These are phyloP conservation scores for Metroxylon sagu DNA, from an alignment of 176 grass and related monocot genomes.

Conservation along the genomic window DNA sequence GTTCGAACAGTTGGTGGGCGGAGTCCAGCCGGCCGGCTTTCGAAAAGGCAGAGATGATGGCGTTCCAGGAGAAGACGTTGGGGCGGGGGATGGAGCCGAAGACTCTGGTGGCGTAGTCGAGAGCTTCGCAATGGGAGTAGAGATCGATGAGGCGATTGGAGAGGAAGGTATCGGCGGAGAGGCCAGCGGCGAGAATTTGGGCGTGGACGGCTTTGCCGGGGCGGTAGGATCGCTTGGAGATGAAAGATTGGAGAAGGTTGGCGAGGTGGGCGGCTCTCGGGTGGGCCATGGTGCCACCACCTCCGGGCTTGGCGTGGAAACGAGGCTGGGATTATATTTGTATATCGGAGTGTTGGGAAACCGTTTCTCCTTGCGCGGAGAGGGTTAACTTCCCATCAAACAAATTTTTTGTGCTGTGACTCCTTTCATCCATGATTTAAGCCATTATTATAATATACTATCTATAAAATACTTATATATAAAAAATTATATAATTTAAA, in stretches of 20 bases:
- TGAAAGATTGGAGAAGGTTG: conserved; percentile 26
- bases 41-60: conserved; percentile 33
- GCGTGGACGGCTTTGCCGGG: conserved; percentile 45
- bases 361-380: too few species aligned
- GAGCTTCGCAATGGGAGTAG: conserved; percentile 53
- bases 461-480: too few species aligned
- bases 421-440: too few species aligned
- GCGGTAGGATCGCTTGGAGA: conserved; percentile 12
- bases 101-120: conserved; percentile 37
- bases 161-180: conserved; percentile 68
- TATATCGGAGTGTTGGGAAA: too few species aligned
- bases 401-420: too few species aligned
- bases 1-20: conserved; percentile 50
- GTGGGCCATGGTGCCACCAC: conserved; percentile 3
- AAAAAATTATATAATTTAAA: too few species aligned
- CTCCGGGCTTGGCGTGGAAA: too few species aligned
- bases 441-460: too few species aligned
- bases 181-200: conserved; percentile 44
- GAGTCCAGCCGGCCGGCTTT: conserved; percentile 40
- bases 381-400: too few species aligned
- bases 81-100: conserved; percentile 48
- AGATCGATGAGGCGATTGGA: conserved; percentile 85
- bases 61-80: conserved; percentile 75
- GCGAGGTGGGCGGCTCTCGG: conserved; percentile 8
- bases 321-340: too few species aligned